These are phyloP conservation scores for Paecilomyces fulvus DNA, from an alignment of 2,329 filamentous ascomycete genomes.

Conservation along the genomic window DNA sequence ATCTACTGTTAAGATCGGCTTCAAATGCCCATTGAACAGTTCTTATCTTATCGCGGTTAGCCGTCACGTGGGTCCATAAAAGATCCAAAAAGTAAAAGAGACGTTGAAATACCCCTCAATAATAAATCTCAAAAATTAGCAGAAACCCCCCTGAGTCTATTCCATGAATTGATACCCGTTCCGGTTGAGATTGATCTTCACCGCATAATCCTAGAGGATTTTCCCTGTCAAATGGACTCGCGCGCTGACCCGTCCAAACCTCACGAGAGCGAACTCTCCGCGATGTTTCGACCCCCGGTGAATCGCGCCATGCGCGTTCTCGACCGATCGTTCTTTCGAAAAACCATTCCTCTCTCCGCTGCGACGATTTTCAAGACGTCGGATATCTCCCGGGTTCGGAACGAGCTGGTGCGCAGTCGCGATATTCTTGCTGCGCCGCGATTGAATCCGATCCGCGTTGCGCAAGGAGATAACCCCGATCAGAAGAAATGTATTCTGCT, in stretches of 20 bases:
- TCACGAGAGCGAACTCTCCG: slow-evolving; percentile 18
- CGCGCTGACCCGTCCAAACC: neutral
- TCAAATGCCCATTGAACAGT: neutral
- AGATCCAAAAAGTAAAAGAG: neutral
- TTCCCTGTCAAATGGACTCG: slow-evolving; percentile 13
- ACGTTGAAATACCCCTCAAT: neutral
- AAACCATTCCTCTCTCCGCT: slow-evolving; percentile 66
- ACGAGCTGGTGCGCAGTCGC: slow-evolving; percentile 54
- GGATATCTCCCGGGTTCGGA: slow-evolving; percentile 64
- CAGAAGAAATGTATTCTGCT: slow-evolving; percentile 32
- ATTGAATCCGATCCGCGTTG: slow-evolving; percentile 53
- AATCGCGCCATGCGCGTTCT: slow-evolving; percentile 71
- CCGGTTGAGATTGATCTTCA: neutral
- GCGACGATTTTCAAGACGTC: slow-evolving; percentile 68
- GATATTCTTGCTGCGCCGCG: slow-evolving; percentile 60
- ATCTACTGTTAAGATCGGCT: neutral
- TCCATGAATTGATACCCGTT: neutral
- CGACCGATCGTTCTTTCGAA: slow-evolving; percentile 75
- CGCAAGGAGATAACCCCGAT: slow-evolving; percentile 52
- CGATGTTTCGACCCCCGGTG: slow-evolving; percentile 69
- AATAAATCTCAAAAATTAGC: neutral
- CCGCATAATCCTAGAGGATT: neutral
- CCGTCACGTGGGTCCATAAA: neutral
- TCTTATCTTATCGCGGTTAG: neutral
- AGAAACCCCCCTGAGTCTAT: neutral